phyloP scores from a whole-genome alignment of 2,329 filamentous ascomycete species.

The Nemania sp. region DNA sequence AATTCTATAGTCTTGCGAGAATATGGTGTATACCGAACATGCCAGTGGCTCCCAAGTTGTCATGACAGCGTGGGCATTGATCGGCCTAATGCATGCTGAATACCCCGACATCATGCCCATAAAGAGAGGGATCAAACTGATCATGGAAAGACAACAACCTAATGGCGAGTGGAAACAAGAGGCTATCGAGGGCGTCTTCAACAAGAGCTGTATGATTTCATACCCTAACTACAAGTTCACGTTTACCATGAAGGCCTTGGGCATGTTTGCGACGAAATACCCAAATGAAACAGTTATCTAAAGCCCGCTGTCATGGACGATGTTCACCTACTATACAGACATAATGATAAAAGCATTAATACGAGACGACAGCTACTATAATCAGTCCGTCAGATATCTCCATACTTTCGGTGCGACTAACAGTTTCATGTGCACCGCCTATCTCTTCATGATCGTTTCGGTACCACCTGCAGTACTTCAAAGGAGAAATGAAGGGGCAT shows the following conservation, averaged over 20 bases:
- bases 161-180: conserved; percentile 97
- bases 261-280: conserved; percentile 78
- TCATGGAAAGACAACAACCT: conserved; percentile 81
- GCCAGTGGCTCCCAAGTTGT: conserved; percentile 80
- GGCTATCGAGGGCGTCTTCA: conserved; percentile 96
- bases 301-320: too few relatives aligned
- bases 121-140: conserved; percentile 72
- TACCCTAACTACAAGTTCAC: conserved; percentile 99
- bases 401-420: too few relatives aligned
- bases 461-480: too few relatives aligned
- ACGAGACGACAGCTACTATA: too few relatives aligned
- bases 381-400: too few relatives aligned
- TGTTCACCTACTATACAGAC: too few relatives aligned
- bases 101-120: conserved; percentile 77
- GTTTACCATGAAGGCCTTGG: conserved; percentile 91
- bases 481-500: too few relatives aligned
- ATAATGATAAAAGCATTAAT: too few relatives aligned
- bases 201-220: conserved; percentile 98
- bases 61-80: conserved; percentile 89
- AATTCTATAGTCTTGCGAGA: conserved; percentile 69
- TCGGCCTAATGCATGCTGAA: conserved; percentile 78
- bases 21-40: conserved; percentile 74
- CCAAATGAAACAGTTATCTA: conserved; percentile 62
- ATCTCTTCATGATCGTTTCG: too few relatives aligned
- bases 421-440: too few relatives aligned